phyloP scores from a whole-genome alignment of 2,329 filamentous ascomycete species.

The Septoria petroselini region DNA sequence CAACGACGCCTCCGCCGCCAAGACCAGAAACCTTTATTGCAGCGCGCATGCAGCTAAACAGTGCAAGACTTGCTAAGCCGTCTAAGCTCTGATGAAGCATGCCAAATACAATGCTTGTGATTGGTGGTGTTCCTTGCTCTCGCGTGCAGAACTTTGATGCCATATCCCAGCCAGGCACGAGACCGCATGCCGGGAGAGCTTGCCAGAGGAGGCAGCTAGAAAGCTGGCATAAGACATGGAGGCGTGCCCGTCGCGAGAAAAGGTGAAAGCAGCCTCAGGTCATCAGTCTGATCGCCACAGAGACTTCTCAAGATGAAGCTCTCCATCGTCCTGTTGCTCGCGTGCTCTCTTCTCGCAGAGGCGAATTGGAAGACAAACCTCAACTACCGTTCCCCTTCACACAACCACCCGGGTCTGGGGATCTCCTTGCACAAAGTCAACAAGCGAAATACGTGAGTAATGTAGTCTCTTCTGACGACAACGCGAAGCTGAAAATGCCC shows the following conservation, averaged over 20 bases:
- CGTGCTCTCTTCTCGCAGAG: slow-evolving; percentile 21
- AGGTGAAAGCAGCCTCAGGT: not conserved
- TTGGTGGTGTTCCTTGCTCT: slow-evolving; percentile 1
- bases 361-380: slow-evolving; percentile 50
- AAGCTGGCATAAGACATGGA: not conserved
- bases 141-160: slow-evolving; percentile 5
- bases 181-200: not conserved
- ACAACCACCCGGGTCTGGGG: slow-evolving; percentile 60
- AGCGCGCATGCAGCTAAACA: not conserved
- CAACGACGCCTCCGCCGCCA: not conserved
- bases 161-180: slow-evolving; percentile 9
- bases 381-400: slow-evolving; percentile 66
- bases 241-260: not conserved
- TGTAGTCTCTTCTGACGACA: too few relatives aligned
- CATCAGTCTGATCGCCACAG: not conserved
- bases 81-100: slow-evolving; percentile 11
- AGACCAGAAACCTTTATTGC: not conserved
- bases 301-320: slow-evolving; percentile 18
- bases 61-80: slow-evolving; percentile 13
- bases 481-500: not conserved
- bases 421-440: slow-evolving; percentile 62
- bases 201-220: slow-evolving; percentile 1
- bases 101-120: slow-evolving; percentile 4
- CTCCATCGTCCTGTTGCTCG: slow-evolving; percentile 15
- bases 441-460: slow-evolving; percentile 47